Evolutionary conservation across 352 stramenopile species (phyloP), one percentile per base, ranked within the genome.

Genomic region (Phytophthora cryptogea): DNA sequence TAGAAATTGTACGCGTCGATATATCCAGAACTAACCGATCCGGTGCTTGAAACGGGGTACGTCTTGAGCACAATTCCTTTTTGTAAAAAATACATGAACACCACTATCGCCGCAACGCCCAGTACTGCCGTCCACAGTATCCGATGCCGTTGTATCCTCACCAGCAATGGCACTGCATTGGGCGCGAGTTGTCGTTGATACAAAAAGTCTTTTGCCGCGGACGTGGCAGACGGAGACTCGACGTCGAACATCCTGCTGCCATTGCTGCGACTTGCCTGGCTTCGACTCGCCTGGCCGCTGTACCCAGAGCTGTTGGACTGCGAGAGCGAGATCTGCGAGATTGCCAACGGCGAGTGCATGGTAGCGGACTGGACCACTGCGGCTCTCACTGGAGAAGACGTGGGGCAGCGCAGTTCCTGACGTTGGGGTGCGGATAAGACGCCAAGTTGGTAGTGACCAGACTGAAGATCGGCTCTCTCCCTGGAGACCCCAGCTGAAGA

Each of bases 251-350:
- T 67, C 14, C 47, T 55, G 49, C 56, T 74, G 56, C 32, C 64
- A 68, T 70, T 68, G 31, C 50, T 65, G 50, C 45, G 36, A 40
- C 47, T 65, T 14, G 10, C 39, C 1, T 69, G 40, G 39, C 56
- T 68, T 28, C 33, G 63, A 48, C 59, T 72, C 16, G 20, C 20
- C 20, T 23, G 20, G 2, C 20, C 20, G 20, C 40, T 31, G 23
- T 62, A 68, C 8, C 36, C 54, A 5, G 66, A 79, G 56, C 59
- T 76, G 28, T 54, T 54, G 17, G 76, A 82, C 44, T 78, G 74
- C 40, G 80, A 88, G 36, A 89, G 53, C 20, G 78, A 79, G 56
- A 90, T 89, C 58, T 83, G 78, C 8, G 81, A 90, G 70, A 90
- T 74, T 39, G 75, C 68, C 32, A 90, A 60, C 39, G 81, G 78